phyloP scores from a whole-genome alignment of 73 alveolate genomes.

The Tetrahymena malaccensis region DNA sequence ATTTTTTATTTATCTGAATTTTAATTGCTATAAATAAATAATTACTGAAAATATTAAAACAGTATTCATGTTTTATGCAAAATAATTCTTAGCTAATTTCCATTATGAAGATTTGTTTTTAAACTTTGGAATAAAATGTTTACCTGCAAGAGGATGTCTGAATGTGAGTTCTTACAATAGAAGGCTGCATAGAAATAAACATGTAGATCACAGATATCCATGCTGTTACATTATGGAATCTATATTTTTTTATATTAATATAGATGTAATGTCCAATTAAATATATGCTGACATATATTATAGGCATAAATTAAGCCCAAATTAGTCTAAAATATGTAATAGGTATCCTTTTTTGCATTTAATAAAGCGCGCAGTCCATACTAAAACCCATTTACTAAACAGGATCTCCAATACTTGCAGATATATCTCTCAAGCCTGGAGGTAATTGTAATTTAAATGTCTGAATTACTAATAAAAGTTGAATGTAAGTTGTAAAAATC shows the following conservation, averaged over 20 bases:
- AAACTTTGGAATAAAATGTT: too few species aligned
- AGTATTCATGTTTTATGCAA: background rate
- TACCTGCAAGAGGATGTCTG: background rate
- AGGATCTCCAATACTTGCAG: slow-evolving; percentile 20
- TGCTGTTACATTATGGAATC: background rate
- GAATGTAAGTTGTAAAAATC: slow-evolving; percentile 14
- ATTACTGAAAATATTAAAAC: too few species aligned
- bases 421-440: background rate
- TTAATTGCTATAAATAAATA: too few species aligned
- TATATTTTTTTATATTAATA: background rate
- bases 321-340: slow-evolving; percentile 18
- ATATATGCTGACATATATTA: background rate
- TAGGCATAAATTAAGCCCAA: slow-evolving; percentile 19
- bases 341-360: background rate
- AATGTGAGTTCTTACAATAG: background rate
- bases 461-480: background rate
- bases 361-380: slow-evolving; percentile 27
- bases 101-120: too few species aligned
- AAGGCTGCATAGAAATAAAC: background rate
- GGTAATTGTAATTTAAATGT: slow-evolving; percentile 16
- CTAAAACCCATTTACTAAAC: background rate
- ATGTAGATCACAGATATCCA: slow-evolving; percentile 11
- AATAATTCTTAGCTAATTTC: too few species aligned
- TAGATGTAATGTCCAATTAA: background rate
- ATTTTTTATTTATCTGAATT: too few species aligned